A percentile compares a stretch with the other conserved stretches of the same genome.
Evolutionary conservation across 192 early-diverging fungal genomes (phyloP).

Genomic region (Coemansia furcata): DNA sequence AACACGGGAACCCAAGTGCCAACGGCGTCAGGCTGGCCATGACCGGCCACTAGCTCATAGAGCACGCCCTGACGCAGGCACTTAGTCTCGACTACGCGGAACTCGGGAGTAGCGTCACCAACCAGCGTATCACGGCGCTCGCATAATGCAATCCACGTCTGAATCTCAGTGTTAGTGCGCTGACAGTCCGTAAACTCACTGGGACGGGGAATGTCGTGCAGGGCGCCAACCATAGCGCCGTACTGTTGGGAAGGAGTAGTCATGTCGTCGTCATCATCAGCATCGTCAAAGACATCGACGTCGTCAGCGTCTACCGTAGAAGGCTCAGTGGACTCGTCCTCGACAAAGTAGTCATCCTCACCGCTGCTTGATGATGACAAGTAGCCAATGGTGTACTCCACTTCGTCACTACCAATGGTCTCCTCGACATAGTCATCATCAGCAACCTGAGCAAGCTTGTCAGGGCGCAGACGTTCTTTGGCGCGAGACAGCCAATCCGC

Average conservation of each 20-base stretch:
- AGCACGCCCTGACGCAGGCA: background rate
- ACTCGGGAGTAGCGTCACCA: background rate
- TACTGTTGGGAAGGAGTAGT: background rate
- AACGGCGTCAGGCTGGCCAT: background rate
- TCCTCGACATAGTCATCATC: too few species aligned
- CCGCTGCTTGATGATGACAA: too few species aligned
- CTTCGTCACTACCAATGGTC: too few species aligned
- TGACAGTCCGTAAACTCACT: slow-evolving; percentile 5
- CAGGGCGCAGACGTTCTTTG: too few species aligned
- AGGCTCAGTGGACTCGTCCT: too few species aligned
- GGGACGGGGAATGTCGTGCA: background rate
- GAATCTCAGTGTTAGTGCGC: background rate
- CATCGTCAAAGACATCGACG: too few species aligned
- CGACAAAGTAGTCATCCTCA: too few species aligned
- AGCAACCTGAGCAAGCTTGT: too few species aligned
- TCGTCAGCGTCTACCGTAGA: too few species aligned
- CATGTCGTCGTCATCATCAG: too few species aligned
- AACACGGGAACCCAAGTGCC: slow-evolving; percentile 11
- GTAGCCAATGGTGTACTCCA: too few species aligned
- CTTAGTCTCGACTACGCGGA: slow-evolving; percentile 1
- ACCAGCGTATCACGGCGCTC: background rate
- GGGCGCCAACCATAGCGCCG: background rate
- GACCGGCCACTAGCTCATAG: background rate
- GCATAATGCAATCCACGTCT: slow-evolving; percentile 3
- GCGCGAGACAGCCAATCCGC: too few species aligned